Percentiles rank a stretch among this genome's conserved stretches.
Evolutionary conservation across 768 basidiomycete species (phyloP).

Genomic region (Porpolomopsis calyptriformis): DNA sequence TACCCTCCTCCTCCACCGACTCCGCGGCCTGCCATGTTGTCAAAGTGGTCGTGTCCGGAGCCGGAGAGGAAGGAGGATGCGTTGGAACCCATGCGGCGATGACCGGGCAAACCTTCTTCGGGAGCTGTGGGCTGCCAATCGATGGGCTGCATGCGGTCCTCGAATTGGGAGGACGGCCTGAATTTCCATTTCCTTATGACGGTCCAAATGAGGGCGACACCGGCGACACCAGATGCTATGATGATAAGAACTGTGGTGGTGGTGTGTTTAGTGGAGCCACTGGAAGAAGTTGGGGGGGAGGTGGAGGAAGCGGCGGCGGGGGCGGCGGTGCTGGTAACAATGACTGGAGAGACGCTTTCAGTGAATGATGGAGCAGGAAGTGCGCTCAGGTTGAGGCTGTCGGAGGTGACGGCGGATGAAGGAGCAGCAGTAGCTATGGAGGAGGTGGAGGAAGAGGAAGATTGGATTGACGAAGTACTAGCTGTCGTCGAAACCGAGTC

Average conservation of each 20-base stretch:
- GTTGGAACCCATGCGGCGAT: conserved; percentile 43
- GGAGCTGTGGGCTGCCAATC: conserved; percentile 68
- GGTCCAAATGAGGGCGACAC: conserved; percentile 70
- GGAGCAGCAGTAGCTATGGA: background rate
- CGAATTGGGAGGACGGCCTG: conserved; percentile 67
- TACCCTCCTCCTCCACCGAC: conserved; percentile 17
- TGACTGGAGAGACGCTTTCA: background rate
- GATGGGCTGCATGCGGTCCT: conserved; percentile 77
- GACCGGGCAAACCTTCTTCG: conserved; percentile 37
- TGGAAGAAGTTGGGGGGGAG: conserved; percentile 19
- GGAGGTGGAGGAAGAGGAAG: conserved; percentile 13
- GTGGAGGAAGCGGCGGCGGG: conserved; percentile 21
- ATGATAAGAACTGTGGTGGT: conserved; percentile 58
- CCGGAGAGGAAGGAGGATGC: conserved; percentile 66
- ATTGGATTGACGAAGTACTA: conserved; percentile 3
- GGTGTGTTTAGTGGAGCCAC: conserved; percentile 25
- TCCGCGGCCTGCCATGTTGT: conserved; percentile 16
- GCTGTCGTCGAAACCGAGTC: background rate
- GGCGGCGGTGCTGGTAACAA: conserved; percentile 14
- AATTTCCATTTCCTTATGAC: conserved; percentile 91
- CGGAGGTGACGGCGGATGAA: background rate
- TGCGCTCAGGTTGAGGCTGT: background rate
- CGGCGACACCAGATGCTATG: conserved; percentile 58
- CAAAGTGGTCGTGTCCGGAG: conserved; percentile 24
- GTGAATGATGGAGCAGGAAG: background rate